Conservation (phyloP, 495 filamentous ascomycete species). For the Aspergillus coremiiformis region DNA sequence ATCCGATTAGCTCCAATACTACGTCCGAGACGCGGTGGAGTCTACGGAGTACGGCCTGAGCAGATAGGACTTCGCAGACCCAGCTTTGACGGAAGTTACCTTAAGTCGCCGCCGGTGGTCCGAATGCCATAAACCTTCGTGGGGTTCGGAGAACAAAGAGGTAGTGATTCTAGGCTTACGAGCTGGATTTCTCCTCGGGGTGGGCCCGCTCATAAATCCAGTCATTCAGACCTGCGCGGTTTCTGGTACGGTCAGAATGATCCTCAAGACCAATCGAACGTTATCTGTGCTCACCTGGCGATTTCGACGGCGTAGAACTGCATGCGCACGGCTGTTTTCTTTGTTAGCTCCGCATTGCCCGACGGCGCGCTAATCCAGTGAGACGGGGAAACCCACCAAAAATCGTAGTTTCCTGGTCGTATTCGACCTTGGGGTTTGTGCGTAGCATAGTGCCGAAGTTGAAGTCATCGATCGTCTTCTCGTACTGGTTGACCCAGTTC, state of each 20-base stretch:
- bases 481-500: conserved; percentile 87
- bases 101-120: background rate
- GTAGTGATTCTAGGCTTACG: conserved; percentile 11
- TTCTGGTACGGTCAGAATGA: conserved; percentile 43
- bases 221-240: conserved; percentile 83
- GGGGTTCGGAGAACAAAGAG: background rate
- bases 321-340: conserved; percentile 58
- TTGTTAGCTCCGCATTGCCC: conserved; percentile 6
- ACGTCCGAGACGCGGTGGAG: background rate
- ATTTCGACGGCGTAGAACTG: conserved; percentile 99
- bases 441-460: conserved; percentile 96
- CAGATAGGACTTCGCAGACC: background rate
- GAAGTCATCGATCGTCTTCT: conserved; percentile 88
- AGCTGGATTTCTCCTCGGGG: conserved; percentile 28
- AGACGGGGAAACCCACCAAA: conserved; percentile 42
- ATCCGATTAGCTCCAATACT: background rate
- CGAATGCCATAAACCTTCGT: background rate
- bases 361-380: background rate
- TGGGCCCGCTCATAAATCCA: conserved; percentile 85
- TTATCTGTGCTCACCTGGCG: conserved; percentile 50
- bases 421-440: conserved; percentile 69
- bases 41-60: background rate
- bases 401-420: conserved; percentile 82
- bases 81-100: background rate
- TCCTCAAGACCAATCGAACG: background rate